Evolutionary conservation across 164 flowering plant species (phyloP).

Genomic region (Saururus chinensis): DNA sequence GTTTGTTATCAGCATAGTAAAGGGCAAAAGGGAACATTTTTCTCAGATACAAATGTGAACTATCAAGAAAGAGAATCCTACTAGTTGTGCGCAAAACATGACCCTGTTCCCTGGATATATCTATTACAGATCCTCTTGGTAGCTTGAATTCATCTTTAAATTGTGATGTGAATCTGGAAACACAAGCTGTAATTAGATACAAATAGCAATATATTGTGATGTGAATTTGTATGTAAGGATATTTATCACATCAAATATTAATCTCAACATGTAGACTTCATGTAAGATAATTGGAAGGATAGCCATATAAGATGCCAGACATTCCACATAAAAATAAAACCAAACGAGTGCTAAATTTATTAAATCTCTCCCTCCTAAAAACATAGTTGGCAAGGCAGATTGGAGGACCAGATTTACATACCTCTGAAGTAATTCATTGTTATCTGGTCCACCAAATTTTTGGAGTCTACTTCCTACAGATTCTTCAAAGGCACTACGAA

Average conservation of each 20-base stretch:
- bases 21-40: too few species aligned
- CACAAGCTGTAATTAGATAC: not conserved
- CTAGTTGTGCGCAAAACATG: constrained; percentile 64
- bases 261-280: too few species aligned
- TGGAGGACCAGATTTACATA: constrained; percentile 8
- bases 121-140: constrained; percentile 70
- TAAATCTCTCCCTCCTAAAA: too few species aligned
- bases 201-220: not conserved
- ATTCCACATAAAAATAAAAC: too few species aligned
- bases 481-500: constrained; percentile 87
- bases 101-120: constrained; percentile 62
- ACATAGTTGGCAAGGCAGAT: not conserved
- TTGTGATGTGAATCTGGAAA: constrained; percentile 77
- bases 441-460: constrained; percentile 71
- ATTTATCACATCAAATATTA: too few species aligned
- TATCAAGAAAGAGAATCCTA: constrained; percentile 16
- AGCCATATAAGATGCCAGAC: too few species aligned
- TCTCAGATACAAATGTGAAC: not conserved
- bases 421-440: constrained; percentile 82
- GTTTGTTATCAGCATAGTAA: too few species aligned
- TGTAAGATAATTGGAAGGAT: too few species aligned
- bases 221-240: not conserved
- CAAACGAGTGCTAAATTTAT: too few species aligned
- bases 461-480: constrained; percentile 81
- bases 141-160: constrained; percentile 80